Base-by-base conservation (phyloP, 805 yeast species). In the Wickerhamiella australiensis region DNA sequence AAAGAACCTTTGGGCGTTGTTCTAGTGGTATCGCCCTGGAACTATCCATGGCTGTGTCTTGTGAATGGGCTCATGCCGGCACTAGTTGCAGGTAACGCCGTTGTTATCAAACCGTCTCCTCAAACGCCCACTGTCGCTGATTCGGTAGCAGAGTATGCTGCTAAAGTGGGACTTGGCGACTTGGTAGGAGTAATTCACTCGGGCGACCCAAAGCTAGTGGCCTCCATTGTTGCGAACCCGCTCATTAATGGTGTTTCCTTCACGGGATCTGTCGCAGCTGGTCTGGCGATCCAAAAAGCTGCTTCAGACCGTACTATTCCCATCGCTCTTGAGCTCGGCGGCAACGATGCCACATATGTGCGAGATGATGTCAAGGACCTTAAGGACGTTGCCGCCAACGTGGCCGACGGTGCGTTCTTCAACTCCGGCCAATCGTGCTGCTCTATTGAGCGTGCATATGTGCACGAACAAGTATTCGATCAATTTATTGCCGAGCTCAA, bases 341-440 rank as follows among this genome's bases (percentile, higher is more conserved):
- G 95, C 65, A 85, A 85, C 67, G 85, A 92, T 53, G 88, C 94
- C 63, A 84, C 83, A 65, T 82, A 85, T 59, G 82, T 85, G 47
- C 80, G 85, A 60, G 73, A 76, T 53, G 94, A 85, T 62, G 82
- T 77, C 36, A 37, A 46, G 27, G 78, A 83, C 61, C 61, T 82
- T 51, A 73, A 74, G 33, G 70, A 71, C 50, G 78, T 92, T 50
- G 81, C 86, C 46, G 74, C 75, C 59, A 74, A 75, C 64, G 74
- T 84, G 56, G 74, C 84, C 52, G 70, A 74, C 47, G 94, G 94
- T 69, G 84, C 85, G 56, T 79, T 80, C 71, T 83, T 74, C 75
- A 86, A 86, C 71, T 80, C 94, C 51, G 95, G 95, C 70, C 95
- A 86, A 70, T 88, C 84, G 52, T 86, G 95, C 71, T 82, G 90